Evolutionary conservation across 805 yeast genomes (phyloP).

Genomic region (Kuraishia floccosa): DNA sequence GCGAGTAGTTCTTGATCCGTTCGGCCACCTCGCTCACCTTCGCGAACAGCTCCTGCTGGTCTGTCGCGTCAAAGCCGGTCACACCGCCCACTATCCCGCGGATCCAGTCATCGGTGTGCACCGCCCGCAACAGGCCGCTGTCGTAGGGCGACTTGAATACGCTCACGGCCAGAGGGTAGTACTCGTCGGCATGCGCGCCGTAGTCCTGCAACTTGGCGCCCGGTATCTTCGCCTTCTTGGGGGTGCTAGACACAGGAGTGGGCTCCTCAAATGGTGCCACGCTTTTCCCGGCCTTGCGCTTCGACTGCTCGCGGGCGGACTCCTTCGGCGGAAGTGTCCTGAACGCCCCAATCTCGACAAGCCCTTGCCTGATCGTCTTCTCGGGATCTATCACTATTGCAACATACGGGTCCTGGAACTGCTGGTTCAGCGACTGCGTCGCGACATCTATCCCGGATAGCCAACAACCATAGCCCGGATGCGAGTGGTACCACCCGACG

Average conservation of each 20-base stretch:
- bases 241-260: slow-evolving; percentile 2
- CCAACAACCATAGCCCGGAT: slow-evolving; percentile 98
- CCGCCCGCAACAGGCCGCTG: slow-evolving; percentile 25
- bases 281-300: background rate
- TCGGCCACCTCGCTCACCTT: background rate
- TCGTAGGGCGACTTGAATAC: slow-evolving; percentile 47
- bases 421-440: slow-evolving; percentile 78
- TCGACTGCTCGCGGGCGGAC: background rate
- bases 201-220: slow-evolving; percentile 45
- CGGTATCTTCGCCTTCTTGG: too few relatives aligned
- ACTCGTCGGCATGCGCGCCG: slow-evolving; percentile 61
- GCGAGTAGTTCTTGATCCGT: background rate
- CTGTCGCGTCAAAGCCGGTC: too few relatives aligned
- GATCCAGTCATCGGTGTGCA: slow-evolving; percentile 24
- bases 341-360: slow-evolving; percentile 81
- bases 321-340: slow-evolving; percentile 41
- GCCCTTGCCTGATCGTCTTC: slow-evolving; percentile 47
- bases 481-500: slow-evolving; percentile 96
- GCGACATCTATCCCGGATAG: slow-evolving; percentile 86
- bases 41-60: too few relatives aligned
- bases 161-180: slow-evolving; percentile 55
- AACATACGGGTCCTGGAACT: slow-evolving; percentile 82
- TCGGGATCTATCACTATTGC: slow-evolving; percentile 86
- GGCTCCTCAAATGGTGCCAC: background rate
- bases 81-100: slow-evolving; percentile 1